Evolutionary conservation across 768 basidiomycete species (phyloP), one percentile per base, ranked within the genome.

Genomic region (Boletales sp.): DNA sequence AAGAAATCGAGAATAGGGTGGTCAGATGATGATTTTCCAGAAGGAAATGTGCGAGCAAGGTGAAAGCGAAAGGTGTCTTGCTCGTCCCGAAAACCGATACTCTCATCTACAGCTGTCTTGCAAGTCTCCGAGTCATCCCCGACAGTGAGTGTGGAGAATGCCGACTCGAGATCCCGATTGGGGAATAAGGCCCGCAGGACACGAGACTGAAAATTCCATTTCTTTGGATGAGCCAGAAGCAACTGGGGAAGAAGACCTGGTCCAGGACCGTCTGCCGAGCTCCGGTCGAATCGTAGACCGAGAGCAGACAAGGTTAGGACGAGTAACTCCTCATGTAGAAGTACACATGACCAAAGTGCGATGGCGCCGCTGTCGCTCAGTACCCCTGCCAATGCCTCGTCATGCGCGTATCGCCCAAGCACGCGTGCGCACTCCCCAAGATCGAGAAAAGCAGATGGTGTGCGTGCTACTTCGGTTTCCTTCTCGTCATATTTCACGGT

Each of bases 31-130:
- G 47, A 45, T 56, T 45, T 5, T 77, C 32, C 34, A 43, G 10
- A 76, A 50, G 13, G 61, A 47, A 40, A 53, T 56, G 29, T 67
- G 66, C 15, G 67, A 17, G 65, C 53, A 10, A 69, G 57, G 49
- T 83, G 77, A 54, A 91, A 83, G 27, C 69, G 68, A 64, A 92
- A 89, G 2, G 77, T 81, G 62, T 97, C 90, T 47, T 83, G 83
- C 2, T 71, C 70, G 58, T 91, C 92, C 52, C 78, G 67, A 56
- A 90, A 74, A 0, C 74, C 48, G 35, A 60, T 65, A 35, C 46
- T 51, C 45, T 58, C 40, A 10, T 17, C n/a, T 2, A 45, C 35
- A 32, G 31, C 14, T 27, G 9, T 11, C 70, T 59, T 35, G 77
- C 59, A 17, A 79, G 13, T 62, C 24, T 27, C 24, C 7, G 24